phyloP scores from a whole-genome alignment of 805 yeast species.

The Hanseniaspora taiwanica region DNA sequence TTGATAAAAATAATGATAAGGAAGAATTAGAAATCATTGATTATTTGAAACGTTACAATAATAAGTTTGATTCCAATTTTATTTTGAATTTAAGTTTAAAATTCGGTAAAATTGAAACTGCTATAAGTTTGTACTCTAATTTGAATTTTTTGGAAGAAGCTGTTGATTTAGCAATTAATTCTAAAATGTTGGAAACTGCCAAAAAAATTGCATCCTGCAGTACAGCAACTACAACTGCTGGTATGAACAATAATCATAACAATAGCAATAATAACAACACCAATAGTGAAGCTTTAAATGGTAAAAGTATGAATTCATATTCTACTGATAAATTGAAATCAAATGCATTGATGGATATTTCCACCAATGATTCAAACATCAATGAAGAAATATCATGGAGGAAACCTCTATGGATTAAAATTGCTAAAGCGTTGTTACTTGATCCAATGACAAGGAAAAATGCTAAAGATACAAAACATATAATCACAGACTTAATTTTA shows the following conservation, averaged over 20 bases:
- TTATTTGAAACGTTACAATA: slow-evolving; percentile 33
- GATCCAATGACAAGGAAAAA: slow-evolving; percentile 8
- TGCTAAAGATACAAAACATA: slow-evolving; percentile 20
- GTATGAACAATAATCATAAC: neutral
- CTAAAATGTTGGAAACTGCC: slow-evolving; percentile 46
- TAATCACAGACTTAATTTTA: slow-evolving; percentile 25
- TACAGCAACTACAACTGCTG: too few relatives aligned
- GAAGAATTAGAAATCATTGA: slow-evolving; percentile 37
- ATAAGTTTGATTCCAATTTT: slow-evolving; percentile 48
- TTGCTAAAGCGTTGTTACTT: slow-evolving; percentile 26
- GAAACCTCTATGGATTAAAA: slow-evolving; percentile 62
- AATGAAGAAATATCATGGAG: slow-evolving; percentile 37
- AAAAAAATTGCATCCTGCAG: slow-evolving; percentile 29
- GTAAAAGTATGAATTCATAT: too few relatives aligned
- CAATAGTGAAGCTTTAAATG: too few relatives aligned
- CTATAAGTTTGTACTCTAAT: slow-evolving; percentile 59
- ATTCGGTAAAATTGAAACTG: slow-evolving; percentile 37
- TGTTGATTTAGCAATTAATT: slow-evolving; percentile 52
- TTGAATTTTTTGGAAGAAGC: slow-evolving; percentile 71
- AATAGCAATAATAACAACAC: slow-evolving; percentile 9
- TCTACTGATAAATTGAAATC: too few relatives aligned
- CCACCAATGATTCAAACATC: too few relatives aligned
- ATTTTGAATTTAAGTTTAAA: slow-evolving; percentile 60
- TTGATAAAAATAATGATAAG: slow-evolving; percentile 16
- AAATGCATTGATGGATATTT: too few relatives aligned